A percentile compares a stretch with the other conserved stretches of the same genome.
Conservation (phyloP, 1,139 yeast genomes). For the Taphrina flavorubra region DNA sequence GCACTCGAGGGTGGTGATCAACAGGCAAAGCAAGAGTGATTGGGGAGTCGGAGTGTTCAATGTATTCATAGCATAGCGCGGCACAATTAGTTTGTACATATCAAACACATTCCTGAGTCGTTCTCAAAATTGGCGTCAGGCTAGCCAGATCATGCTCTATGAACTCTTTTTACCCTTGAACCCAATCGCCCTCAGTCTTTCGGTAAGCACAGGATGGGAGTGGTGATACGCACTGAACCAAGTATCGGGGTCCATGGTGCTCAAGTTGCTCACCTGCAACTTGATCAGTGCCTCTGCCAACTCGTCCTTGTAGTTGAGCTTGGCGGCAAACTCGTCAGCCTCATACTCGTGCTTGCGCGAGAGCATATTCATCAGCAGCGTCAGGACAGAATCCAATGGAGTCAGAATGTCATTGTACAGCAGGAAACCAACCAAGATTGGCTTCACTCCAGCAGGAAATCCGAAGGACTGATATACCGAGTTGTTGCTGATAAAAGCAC, state of each 20-base stretch:
- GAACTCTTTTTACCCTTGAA: constrained; percentile 45
- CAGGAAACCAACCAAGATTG: constrained; percentile 78
- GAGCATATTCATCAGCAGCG: constrained; percentile 69
- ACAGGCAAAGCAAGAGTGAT: constrained; percentile 1
- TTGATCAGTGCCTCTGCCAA: constrained; percentile 75
- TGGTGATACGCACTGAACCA: constrained; percentile 85
- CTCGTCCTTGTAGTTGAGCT: constrained; percentile 70
- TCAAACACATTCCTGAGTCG: neutral
- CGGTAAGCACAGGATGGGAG: constrained; percentile 89
- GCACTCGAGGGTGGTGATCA: constrained; percentile 11
- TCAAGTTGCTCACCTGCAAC: constrained; percentile 77
- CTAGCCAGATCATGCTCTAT: neutral
- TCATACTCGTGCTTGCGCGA: constrained; percentile 89
- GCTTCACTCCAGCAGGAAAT: constrained; percentile 58
- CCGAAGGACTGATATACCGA: constrained; percentile 83
- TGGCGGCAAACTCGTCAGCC: constrained; percentile 73
- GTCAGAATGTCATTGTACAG: constrained; percentile 67
- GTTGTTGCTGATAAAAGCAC: constrained; percentile 76
- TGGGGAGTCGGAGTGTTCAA: neutral
- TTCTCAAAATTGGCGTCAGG: neutral
- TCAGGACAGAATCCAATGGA: constrained; percentile 74
- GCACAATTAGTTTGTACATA: neutral
- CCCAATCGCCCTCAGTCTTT: constrained; percentile 74
- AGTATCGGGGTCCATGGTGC: constrained; percentile 86
- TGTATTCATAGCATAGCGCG: constrained; percentile 2